Percentiles rank a stretch among this genome's conserved stretches.
phyloP scores from a whole-genome alignment of 208 protist species.

The Trypanosoma vivax region DNA sequence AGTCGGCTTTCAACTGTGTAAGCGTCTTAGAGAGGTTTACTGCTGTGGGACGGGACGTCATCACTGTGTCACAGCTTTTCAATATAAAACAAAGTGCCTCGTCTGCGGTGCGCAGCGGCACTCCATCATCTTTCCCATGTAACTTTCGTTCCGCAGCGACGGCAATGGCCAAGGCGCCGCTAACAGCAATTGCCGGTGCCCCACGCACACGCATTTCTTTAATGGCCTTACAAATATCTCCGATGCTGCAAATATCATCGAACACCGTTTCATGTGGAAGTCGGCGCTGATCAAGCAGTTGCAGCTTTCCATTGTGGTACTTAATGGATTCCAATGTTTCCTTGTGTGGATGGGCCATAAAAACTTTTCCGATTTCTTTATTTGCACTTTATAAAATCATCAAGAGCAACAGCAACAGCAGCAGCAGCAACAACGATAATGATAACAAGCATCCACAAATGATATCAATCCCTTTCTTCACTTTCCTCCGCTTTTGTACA shows the following conservation, averaged over 20 bases:
- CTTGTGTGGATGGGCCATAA: constrained; percentile 41
- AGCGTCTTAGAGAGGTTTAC: constrained; percentile 94
- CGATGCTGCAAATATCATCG: constrained; percentile 68
- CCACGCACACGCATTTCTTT: constrained; percentile 93
- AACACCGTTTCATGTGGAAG: constrained; percentile 76
- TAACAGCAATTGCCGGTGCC: constrained; percentile 94
- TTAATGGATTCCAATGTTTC: constrained; percentile 76
- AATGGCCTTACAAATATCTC: constrained; percentile 88
- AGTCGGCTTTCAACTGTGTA: constrained; percentile 38
- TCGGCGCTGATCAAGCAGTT: constrained; percentile 80
- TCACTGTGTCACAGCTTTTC: constrained; percentile 81
- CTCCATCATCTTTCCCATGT: background rate
- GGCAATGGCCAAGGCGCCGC: constrained; percentile 88
- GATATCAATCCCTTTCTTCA: too few species aligned
- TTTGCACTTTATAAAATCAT: too few species aligned
- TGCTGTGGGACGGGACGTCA: constrained; percentile 91
- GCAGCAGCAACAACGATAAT: too few species aligned
- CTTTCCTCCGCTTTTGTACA: too few species aligned
- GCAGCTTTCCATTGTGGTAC: constrained; percentile 53
- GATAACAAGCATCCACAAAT: too few species aligned
- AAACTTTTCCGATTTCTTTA: too few species aligned
- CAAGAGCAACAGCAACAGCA: too few species aligned
- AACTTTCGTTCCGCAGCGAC: constrained; percentile 62
- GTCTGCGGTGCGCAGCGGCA: constrained; percentile 19
- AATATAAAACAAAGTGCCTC: constrained; percentile 53